phyloP scores from a whole-genome alignment of 176 grass and related monocot genomes.

The Carex littledalei region DNA sequence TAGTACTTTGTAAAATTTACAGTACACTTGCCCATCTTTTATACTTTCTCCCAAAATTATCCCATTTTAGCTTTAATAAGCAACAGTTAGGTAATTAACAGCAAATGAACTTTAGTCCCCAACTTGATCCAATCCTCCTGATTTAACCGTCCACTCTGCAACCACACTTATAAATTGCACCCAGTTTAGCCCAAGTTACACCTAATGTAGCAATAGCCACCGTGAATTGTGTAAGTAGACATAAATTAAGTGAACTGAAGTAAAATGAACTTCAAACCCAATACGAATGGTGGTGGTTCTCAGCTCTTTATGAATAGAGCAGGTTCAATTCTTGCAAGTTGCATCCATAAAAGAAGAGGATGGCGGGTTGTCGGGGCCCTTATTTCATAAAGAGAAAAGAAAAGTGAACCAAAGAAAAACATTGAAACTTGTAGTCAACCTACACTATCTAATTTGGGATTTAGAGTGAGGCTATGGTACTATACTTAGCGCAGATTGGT shows the following conservation, averaged over 20 bases:
- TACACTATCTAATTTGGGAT: not conserved
- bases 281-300: not conserved
- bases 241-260: not conserved
- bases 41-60: not conserved
- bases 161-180: not conserved
- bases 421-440: not conserved
- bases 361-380: not conserved
- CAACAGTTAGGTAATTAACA: not conserved
- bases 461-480: not conserved
- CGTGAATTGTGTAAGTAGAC: not conserved
- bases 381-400: not conserved
- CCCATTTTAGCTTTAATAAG: not conserved
- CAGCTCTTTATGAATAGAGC: not conserved
- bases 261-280: not conserved
- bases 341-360: not conserved
- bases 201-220: not conserved
- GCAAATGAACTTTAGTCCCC: not conserved
- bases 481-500: too few species aligned
- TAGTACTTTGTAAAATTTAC: not conserved
- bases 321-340: not conserved
- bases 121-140: not conserved
- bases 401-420: slow-evolving; percentile 2
- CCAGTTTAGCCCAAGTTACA: not conserved
- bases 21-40: slow-evolving; percentile 14
- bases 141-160: not conserved